A percentile compares a stretch with the other conserved stretches of the same genome.
Conservation (phyloP, 768 basidiomycete species). For the Flagelloscypha sp. region DNA sequence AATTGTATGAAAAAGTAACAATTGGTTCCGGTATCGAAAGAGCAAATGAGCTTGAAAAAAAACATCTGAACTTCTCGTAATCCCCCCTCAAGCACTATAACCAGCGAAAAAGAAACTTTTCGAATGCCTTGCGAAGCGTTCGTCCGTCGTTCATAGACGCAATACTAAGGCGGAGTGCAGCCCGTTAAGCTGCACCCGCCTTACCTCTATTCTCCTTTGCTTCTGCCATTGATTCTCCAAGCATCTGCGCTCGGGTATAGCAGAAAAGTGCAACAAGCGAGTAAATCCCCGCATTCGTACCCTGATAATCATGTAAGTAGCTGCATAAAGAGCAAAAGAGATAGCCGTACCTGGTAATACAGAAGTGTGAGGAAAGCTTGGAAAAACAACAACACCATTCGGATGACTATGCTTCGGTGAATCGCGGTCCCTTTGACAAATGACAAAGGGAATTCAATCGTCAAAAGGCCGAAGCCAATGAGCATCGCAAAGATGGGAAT, state of each 20-base stretch:
- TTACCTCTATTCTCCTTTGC: conserved; percentile 56
- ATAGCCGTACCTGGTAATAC: conserved; percentile 64
- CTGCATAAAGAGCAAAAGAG: background rate
- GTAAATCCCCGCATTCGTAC: conserved; percentile 77
- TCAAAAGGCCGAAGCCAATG: conserved; percentile 48
- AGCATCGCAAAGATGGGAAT: conserved; percentile 63
- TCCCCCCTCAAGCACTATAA: too few relatives aligned
- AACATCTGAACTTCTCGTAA: background rate
- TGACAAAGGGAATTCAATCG: conserved; percentile 68
- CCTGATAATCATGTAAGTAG: conserved; percentile 35
- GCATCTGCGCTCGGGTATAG: conserved; percentile 56
- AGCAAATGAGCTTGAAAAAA: background rate
- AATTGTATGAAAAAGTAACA: conserved; percentile 1
- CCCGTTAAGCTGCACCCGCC: conserved; percentile 44
- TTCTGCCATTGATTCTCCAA: conserved; percentile 63
- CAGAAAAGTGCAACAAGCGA: conserved; percentile 63
- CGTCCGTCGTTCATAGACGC: too few relatives aligned
- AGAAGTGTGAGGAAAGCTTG: conserved; percentile 57
- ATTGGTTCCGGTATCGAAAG: too few relatives aligned
- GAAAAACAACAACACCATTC: conserved; percentile 55
- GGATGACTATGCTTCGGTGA: conserved; percentile 56
- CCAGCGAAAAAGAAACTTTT: too few relatives aligned
- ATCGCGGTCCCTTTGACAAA: conserved; percentile 43
- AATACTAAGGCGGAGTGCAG: background rate
- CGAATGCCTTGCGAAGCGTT: too few relatives aligned